These are phyloP conservation scores for Simplicillium sp. DNA, from an alignment of 2,329 filamentous ascomycete species.

Conservation along the genomic window DNA sequence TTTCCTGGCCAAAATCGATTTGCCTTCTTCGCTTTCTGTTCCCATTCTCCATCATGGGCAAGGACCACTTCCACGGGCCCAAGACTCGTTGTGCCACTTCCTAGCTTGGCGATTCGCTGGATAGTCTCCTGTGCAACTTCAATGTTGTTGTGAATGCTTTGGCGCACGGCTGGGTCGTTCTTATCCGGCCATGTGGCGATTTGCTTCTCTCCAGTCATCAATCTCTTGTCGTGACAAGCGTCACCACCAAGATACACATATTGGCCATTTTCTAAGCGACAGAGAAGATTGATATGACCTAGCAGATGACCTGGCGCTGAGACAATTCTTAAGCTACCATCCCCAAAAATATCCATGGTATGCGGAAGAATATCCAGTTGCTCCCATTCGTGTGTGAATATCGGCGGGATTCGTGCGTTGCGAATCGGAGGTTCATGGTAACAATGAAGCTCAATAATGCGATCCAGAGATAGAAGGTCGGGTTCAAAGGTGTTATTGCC, in stretches of 20 bases:
- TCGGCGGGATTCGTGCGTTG: constrained; percentile 20
- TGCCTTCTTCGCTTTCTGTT: not conserved
- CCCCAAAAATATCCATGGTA: constrained; percentile 13
- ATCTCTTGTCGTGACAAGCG: constrained; percentile 40
- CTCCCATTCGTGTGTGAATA: constrained; percentile 28
- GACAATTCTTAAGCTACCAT: constrained; percentile 35
- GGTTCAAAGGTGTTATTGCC: constrained; percentile 5
- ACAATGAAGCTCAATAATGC: constrained; percentile 15
- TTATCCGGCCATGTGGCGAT: constrained; percentile 27
- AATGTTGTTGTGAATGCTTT: not conserved
- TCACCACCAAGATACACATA: constrained; percentile 44
- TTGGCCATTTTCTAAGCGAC: constrained; percentile 22
- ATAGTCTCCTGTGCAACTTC: not conserved
- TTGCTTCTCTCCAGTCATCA: constrained; percentile 39
- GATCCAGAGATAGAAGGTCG: constrained; percentile 14
- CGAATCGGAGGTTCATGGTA: constrained; percentile 15
- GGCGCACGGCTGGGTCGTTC: not conserved
- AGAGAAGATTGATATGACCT: constrained; percentile 41
- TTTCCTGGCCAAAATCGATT: not conserved
- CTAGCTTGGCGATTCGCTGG: not conserved
- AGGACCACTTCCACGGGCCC: not conserved
- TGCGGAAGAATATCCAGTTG: constrained; percentile 34
- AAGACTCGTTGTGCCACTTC: not conserved
- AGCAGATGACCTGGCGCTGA: constrained; percentile 40
- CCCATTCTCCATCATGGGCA: not conserved